Evolutionary conservation across 2,329 filamentous ascomycete species (phyloP).

Genomic region (Cordyceps cicadae): DNA sequence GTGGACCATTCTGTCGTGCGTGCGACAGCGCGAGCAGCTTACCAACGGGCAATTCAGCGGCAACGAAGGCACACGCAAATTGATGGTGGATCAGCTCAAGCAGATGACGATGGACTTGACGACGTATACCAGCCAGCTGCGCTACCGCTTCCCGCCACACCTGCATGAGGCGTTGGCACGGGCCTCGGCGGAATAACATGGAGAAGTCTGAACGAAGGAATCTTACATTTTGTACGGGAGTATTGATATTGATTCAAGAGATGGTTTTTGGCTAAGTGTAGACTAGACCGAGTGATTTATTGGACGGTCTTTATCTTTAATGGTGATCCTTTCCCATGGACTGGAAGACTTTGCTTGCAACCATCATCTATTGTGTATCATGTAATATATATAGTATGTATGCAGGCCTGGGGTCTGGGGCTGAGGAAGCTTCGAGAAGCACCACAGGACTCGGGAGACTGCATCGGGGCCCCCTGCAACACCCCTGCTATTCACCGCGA

Average conservation of each 20-base stretch:
- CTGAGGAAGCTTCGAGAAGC: too few relatives aligned
- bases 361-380: too few relatives aligned
- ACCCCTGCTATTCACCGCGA: too few relatives aligned
- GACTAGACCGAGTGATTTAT: neutral
- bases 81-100: conserved; percentile 63
- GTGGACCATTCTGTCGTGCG: conserved; percentile 87
- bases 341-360: too few relatives aligned
- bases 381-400: too few relatives aligned
- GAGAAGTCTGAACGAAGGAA: neutral
- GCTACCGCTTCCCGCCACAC: conserved; percentile 79
- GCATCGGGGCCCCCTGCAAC: too few relatives aligned
- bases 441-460: too few relatives aligned
- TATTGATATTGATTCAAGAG: neutral
- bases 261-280: conserved; percentile 8
- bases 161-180: conserved; percentile 83
- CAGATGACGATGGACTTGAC: conserved; percentile 83
- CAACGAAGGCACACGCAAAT: conserved; percentile 54
- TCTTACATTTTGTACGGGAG: neutral
- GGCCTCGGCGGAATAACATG: conserved; percentile 58
- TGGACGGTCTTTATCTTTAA: neutral
- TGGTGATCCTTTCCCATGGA: neutral
- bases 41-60: conserved; percentile 65
- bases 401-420: too few relatives aligned
- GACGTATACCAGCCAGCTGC: conserved; percentile 86
- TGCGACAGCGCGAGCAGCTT: conserved; percentile 65